Evolutionary conservation across 2,329 filamentous ascomycete species (phyloP).

Genomic region (Calonectria fujianensis): DNA sequence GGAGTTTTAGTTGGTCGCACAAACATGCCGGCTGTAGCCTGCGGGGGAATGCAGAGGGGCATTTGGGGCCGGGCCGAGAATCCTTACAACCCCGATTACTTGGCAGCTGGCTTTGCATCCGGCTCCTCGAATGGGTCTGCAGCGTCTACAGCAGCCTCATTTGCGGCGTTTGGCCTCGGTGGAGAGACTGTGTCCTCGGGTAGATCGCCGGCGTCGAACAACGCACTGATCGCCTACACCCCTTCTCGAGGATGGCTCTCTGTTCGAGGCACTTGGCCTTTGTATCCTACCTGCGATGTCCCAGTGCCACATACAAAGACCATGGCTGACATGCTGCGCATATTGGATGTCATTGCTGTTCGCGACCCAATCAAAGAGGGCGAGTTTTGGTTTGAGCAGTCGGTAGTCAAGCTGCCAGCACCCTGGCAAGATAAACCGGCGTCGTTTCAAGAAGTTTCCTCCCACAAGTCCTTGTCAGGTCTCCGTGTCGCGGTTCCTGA

Average conservation of each 20-base stretch:
- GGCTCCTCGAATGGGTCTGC: constrained; percentile 75
- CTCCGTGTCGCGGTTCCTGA: constrained; percentile 69
- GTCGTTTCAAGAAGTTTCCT: constrained; percentile 59
- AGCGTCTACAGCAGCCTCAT: constrained; percentile 68
- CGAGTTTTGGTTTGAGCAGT: constrained; percentile 74
- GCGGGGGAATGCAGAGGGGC: constrained; percentile 75
- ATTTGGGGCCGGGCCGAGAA: constrained; percentile 73
- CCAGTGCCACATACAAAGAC: constrained; percentile 71
- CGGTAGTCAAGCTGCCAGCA: constrained; percentile 62
- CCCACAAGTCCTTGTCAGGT: constrained; percentile 60
- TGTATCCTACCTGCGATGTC: constrained; percentile 74
- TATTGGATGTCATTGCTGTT: constrained; percentile 68
- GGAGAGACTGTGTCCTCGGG: constrained; percentile 75
- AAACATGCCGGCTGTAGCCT: constrained; percentile 75
- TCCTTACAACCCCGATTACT: constrained; percentile 72
- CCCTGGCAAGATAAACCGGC: constrained; percentile 56
- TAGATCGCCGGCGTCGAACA: constrained; percentile 73
- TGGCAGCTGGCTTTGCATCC: constrained; percentile 73
- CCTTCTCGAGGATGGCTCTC: constrained; percentile 72
- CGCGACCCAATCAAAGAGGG: constrained; percentile 64
- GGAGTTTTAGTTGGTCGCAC: constrained; percentile 66
- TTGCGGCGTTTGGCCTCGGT: constrained; percentile 72
- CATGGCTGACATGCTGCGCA: constrained; percentile 67
- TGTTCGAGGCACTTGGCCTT: constrained; percentile 71
- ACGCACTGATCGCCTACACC: constrained; percentile 73